Evolutionary conservation across 129 eudicot genomes (phyloP).

Genomic region (Escallonia rubra): DNA sequence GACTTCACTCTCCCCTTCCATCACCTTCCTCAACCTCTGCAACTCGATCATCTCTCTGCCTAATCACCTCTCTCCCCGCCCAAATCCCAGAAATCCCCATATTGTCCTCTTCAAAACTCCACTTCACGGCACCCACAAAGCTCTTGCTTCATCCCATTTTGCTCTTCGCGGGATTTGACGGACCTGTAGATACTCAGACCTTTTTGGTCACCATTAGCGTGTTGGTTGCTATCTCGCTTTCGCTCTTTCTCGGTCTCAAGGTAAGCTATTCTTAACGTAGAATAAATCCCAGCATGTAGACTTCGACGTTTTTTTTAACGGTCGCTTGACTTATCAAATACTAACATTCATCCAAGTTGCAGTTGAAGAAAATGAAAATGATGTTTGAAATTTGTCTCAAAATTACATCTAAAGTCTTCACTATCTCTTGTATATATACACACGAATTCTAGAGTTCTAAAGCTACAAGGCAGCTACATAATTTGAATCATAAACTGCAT

Average conservation of each 20-base stretch:
- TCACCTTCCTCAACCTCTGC: slow-evolving; percentile 26
- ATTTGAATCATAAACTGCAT: too few species aligned
- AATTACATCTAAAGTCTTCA: too few species aligned
- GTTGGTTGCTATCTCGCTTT: slow-evolving; percentile 77
- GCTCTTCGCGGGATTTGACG: slow-evolving; percentile 47
- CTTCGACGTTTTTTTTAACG: too few species aligned
- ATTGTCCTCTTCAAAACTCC: slow-evolving; percentile 26
- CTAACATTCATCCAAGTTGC: too few species aligned
- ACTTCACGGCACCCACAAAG: slow-evolving; percentile 13
- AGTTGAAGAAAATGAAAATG: too few species aligned
- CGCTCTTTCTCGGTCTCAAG: slow-evolving; percentile 95
- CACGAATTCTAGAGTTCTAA: too few species aligned
- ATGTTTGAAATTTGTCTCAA: too few species aligned
- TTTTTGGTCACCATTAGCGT: slow-evolving; percentile 77
- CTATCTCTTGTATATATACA: too few species aligned
- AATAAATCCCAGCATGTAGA: too few species aligned
- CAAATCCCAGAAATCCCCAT: slow-evolving; percentile 37
- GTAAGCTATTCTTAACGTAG: slow-evolving; percentile 18
- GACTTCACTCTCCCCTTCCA: not conserved
- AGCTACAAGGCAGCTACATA: too few species aligned
- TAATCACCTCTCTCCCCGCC: slow-evolving; percentile 17
- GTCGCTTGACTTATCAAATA: too few species aligned
- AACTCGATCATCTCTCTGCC: slow-evolving; percentile 26
- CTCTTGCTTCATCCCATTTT: slow-evolving; percentile 50
- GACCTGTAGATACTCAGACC: slow-evolving; percentile 79